phyloP scores from a whole-genome alignment of 805 yeast species.

The Ogataea dorogensis region DNA sequence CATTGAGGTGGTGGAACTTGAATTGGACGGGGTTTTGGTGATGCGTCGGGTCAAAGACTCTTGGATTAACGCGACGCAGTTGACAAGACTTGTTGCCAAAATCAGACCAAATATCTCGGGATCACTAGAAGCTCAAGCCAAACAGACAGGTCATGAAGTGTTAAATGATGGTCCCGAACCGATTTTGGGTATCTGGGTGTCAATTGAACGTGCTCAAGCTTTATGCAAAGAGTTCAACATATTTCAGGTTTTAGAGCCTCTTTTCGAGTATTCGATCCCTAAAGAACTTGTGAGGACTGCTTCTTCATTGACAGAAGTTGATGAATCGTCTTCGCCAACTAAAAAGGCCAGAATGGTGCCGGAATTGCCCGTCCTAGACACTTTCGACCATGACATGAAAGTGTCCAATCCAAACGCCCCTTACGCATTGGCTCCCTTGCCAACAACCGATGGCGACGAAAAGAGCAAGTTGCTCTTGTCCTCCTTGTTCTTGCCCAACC shows the following conservation, averaged over 20 bases:
- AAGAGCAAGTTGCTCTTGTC: slow-evolving; percentile 42
- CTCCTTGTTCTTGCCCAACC: slow-evolving; percentile 48
- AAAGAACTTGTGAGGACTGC: slow-evolving; percentile 35
- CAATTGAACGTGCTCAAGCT: slow-evolving; percentile 55
- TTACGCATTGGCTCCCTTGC: slow-evolving; percentile 48
- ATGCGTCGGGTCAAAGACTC: slow-evolving; percentile 66
- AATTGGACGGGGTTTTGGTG: slow-evolving; percentile 58
- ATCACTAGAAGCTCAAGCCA: slow-evolving; percentile 61
- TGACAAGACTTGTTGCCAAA: slow-evolving; percentile 63
- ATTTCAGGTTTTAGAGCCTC: slow-evolving; percentile 49
- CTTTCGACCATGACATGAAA: slow-evolving; percentile 38
- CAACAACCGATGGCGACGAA: slow-evolving; percentile 27
- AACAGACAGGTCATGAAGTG: slow-evolving; percentile 63
- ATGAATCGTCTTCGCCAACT: slow-evolving; percentile 17
- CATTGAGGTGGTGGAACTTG: slow-evolving; percentile 59
- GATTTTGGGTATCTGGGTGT: slow-evolving; percentile 76
- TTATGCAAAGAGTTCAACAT: slow-evolving; percentile 63
- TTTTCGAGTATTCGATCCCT: slow-evolving; percentile 49
- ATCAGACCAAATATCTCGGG: slow-evolving; percentile 65
- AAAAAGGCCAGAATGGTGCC: slow-evolving; percentile 13
- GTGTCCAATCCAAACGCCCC: slow-evolving; percentile 45
- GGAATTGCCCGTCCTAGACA: slow-evolving; percentile 25
- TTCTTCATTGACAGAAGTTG: slow-evolving; percentile 24
- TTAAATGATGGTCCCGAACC: slow-evolving; percentile 76
- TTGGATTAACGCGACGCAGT: slow-evolving; percentile 71